Evolutionary conservation across 768 basidiomycete species (phyloP), one percentile per base, ranked within the genome.

Genomic region (Boletus coccyginus): DNA sequence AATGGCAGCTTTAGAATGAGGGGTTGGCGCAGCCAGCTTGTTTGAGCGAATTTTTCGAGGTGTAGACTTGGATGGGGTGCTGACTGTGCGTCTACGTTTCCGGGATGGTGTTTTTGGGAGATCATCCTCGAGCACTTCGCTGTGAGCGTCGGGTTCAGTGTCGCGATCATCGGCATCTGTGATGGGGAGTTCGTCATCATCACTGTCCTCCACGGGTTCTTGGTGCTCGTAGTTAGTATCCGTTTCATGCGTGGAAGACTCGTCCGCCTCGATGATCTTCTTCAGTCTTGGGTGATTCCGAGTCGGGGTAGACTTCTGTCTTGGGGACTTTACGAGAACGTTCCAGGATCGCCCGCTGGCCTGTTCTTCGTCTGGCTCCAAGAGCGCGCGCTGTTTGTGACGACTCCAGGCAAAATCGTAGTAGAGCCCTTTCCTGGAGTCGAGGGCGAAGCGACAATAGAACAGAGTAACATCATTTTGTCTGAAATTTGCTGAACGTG

Each of bases 1-100:
- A 11, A 89, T 73, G 10, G 83, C 83, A 14, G 82, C 85, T 67
- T 90, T 90, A 35, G 89, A 90, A 65, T 87, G 87, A 7, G 89
- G 88, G 0, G 89, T 91, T 10, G 87, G 86, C 29, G 83, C 81
- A 5, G 78, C 86, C 21, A 82, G 59, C 17, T 77, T 78, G 41
- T 68, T 50, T 60, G 65, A 60, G 69, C 63, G 68, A 58, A 64
- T 61, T 67, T 74, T 76, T 54, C 68, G 72, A 40, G 73, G 71
- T 31, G 74, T 71, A 19, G 63, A 62, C 54, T 73, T 72, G 40
- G 68, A 67, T 19, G 64, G 64, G 19, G 71, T 69, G 44, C 57
- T 46, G 45, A 46, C 16, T 21, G 58, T 62, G 17, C 75, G 75
- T 68, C 79, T 82, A 29, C 84, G 81, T 63, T 82, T 82, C 33